These are phyloP conservation scores for Penicillium sp. DNA, from an alignment of 2,329 filamentous ascomycete species.

Conservation along the genomic window DNA sequence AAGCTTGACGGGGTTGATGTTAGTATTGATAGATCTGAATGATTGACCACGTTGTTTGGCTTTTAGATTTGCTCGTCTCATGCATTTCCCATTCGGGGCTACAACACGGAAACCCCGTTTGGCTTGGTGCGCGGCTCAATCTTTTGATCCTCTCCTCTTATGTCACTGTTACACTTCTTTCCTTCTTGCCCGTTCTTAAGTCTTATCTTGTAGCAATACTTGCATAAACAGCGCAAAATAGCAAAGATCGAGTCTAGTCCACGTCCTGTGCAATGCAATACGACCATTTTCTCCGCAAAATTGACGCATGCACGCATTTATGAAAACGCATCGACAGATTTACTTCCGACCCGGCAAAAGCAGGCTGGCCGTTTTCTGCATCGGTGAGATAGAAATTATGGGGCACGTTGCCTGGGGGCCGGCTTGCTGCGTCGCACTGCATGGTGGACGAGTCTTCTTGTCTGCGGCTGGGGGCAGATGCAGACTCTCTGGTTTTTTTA, in stretches of 20 bases:
- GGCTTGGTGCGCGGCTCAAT: neutral
- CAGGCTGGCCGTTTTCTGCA: conserved; percentile 8
- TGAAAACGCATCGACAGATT: neutral
- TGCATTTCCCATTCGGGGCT: neutral
- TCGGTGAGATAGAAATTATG: conserved; percentile 4
- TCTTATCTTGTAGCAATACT: neutral
- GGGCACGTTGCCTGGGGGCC: neutral
- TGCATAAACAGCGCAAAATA: neutral
- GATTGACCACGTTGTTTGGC: neutral
- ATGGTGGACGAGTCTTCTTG: conserved; percentile 10
- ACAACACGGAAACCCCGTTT: neutral
- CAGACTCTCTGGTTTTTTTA: neutral
- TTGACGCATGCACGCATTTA: neutral
- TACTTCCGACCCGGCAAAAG: neutral
- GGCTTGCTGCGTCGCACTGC: conserved; percentile 14
- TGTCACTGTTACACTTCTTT: neutral
- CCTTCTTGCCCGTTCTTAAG: neutral
- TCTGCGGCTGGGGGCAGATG: neutral
- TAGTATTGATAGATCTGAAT: neutral
- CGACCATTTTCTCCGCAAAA: neutral
- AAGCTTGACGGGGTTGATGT: neutral
- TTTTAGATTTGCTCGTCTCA: neutral
- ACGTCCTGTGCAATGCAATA: neutral
- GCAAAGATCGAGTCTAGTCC: neutral
- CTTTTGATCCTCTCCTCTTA: neutral